Conservation (phyloP, 768 basidiomycete species). For the Fibroporia radiculosa region DNA sequence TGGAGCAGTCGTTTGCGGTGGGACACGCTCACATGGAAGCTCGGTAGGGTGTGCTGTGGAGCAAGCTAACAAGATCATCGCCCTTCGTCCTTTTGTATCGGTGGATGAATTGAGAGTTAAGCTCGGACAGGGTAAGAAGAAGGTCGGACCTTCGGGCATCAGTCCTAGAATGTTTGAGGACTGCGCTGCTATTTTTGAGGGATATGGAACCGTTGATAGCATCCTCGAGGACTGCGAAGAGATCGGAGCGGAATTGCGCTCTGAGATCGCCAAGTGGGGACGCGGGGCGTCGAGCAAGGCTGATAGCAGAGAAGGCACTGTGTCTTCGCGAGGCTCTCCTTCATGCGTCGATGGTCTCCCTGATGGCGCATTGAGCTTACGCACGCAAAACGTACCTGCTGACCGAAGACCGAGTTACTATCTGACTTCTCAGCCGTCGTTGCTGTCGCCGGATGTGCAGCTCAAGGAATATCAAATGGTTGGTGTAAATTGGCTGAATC, state of each 20-base stretch:
- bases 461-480: constrained; percentile 96
- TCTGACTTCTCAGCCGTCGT: constrained; percentile 65
- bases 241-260: constrained; percentile 68
- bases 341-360: constrained; percentile 30
- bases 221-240: constrained; percentile 84
- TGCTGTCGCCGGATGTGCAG: constrained; percentile 56
- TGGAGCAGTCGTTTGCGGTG: background rate
- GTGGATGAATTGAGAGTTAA: constrained; percentile 69
- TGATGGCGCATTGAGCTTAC: constrained; percentile 58
- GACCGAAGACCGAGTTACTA: constrained; percentile 49
- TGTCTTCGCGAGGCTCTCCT: constrained; percentile 13
- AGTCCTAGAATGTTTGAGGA: constrained; percentile 89
- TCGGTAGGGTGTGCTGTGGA: constrained; percentile 64
- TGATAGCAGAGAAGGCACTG: constrained; percentile 26
- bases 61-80: constrained; percentile 75
- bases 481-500: constrained; percentile 95
- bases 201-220: constrained; percentile 82
- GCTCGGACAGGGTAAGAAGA: constrained; percentile 83
- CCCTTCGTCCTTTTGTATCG: constrained; percentile 71
- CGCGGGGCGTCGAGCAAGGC: constrained; percentile 28
- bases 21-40: constrained; percentile 1
- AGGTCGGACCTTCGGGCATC: constrained; percentile 73
- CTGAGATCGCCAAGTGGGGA: constrained; percentile 74
- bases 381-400: constrained; percentile 35
- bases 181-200: constrained; percentile 74